Base-by-base conservation (phyloP, 1,139 yeast species). In the Suhomyces choctaworum region DNA sequence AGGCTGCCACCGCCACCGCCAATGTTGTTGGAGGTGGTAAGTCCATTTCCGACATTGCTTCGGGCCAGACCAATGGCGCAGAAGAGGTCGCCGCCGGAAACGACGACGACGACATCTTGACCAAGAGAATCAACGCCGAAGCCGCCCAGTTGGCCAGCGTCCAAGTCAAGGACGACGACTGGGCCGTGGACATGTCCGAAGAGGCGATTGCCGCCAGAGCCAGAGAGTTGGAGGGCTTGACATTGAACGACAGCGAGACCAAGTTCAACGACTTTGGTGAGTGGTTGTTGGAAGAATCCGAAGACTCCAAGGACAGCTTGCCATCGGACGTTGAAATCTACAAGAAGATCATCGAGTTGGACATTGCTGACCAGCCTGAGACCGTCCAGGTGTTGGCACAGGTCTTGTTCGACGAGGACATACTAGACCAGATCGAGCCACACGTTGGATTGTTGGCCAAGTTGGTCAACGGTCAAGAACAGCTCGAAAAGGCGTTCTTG, bases 131-230 rank as follows among this genome's bases (percentile, higher is more conserved):
- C 62, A 81, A 85, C 52, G 89, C 90, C 29, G 95, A 86, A 58
- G 95, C 95, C 19, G 83, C 89, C 10, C 79, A 74, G 34, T 70
- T 86, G 46, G 65, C 64, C 44, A 76, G 78, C 40, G 79, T 84
- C 39, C 82, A 79, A 48, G 75, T 76, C 32, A 79, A 80, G 46
- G 96, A 89, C 56, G 97, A 87, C 51, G 96, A 88, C 47, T 92
- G 98, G 98, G 89, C 97, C 14, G 97, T 90, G 34, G 99, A 92
- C 61, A 86, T 92, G 80, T 86, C 96, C 34, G 95, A 86, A 59
- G 98, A 89, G 64, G 98, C 98, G 36, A 88, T 94, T 50, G 84
- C 86, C 56, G 89, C 87, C 27, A 86, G 99, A 66, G 96, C 96
- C 38, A 73, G 80, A 54, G 95, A 85, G 58, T 73, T 90, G 47